phyloP scores from a whole-genome alignment of 1,284 basidiomycete genomes.

The Calocybe gambosa region DNA sequence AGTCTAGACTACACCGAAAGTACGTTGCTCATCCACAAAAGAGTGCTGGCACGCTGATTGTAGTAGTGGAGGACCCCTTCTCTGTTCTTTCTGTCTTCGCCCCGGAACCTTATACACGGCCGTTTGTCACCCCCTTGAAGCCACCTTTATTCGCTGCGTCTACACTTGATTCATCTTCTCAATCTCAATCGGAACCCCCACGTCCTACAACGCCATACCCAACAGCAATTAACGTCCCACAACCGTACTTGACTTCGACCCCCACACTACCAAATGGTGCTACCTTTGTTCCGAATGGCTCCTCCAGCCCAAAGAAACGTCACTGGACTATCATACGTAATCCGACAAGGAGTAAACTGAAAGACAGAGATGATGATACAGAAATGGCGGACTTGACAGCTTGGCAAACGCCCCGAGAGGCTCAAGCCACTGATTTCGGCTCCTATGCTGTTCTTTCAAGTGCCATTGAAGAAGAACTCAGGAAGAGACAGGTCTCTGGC shows the following conservation, averaged over 20 bases:
- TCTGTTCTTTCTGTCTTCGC: slow-evolving; percentile 56
- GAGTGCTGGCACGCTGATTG: slow-evolving; percentile 9
- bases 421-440: slow-evolving; percentile 54
- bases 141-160: slow-evolving; percentile 29
- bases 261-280: slow-evolving; percentile 7
- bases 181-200: slow-evolving; percentile 17
- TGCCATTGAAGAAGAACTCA: slow-evolving; percentile 41
- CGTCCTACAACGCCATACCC: slow-evolving; percentile 12
- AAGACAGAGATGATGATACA: slow-evolving; percentile 48
- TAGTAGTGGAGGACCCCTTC: slow-evolving; percentile 72
- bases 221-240: slow-evolving; percentile 23
- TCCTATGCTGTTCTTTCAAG: slow-evolving; percentile 47
- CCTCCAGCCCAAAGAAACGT: slow-evolving; percentile 22
- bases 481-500: slow-evolving; percentile 24
- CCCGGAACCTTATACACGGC: slow-evolving; percentile 48
- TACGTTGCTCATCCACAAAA: slow-evolving; percentile 29
- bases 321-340: slow-evolving; percentile 40
- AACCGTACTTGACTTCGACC: slow-evolving; percentile 11
- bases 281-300: slow-evolving; percentile 14
- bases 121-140: slow-evolving; percentile 52
- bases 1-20: slow-evolving; percentile 70
- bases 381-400: slow-evolving; percentile 23
- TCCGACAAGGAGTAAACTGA: slow-evolving; percentile 40
- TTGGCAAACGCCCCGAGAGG: slow-evolving; percentile 46
- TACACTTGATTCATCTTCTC: slow-evolving; percentile 22